Evolutionary conservation across 257 asterid genomes (phyloP), one percentile per base, ranked within the genome.

Genomic region (Petrea volubilis): DNA sequence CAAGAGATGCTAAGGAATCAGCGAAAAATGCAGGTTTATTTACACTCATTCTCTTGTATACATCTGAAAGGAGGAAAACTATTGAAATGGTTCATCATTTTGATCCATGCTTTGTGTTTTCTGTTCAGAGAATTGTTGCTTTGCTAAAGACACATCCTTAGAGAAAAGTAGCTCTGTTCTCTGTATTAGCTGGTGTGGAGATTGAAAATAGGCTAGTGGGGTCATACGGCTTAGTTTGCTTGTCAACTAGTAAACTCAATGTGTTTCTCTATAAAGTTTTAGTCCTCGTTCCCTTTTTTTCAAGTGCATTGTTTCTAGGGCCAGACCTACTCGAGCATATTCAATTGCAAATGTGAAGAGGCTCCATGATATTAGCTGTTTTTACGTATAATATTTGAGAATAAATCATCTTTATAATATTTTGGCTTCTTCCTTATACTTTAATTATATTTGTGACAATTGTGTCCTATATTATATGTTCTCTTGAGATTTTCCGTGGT

Each of bases 21-120:
- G 89, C 90, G 99, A 61, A 86, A 87, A 82, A 44, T 79, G 56
- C 99, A 94, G 97, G 99, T 94, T 57, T 72, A 75, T 60, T 68
- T 57, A 59, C 66, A 8, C 15, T 9, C 60, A 12, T 72, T 66
- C 66, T 63, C 73, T 36, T 31, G 41, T 23, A 27, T 66, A 8
- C 40, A 40, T 28, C 31, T 74, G 13, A 24, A 52, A 60, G 50
- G 4, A 66, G 43, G 58, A 57, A 18, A 12, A 3, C 1, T 24
- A 57, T 63, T 53, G 29, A 55, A 23, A 43, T 40, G 14, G 27
- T 25, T 67, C 23, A 31, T 73, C 24, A 46, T 38, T 60, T 76
- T 50, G 36, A 56, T 53, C 47, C 61, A 29, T 50, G 57, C 62
- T 58, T n/a, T n/a, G n/a, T 60, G 51, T 62, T 49, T 63, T 62